Base-by-base conservation (phyloP, 192 early-diverging fungal genomes). In the Rhizophagus clarus region DNA sequence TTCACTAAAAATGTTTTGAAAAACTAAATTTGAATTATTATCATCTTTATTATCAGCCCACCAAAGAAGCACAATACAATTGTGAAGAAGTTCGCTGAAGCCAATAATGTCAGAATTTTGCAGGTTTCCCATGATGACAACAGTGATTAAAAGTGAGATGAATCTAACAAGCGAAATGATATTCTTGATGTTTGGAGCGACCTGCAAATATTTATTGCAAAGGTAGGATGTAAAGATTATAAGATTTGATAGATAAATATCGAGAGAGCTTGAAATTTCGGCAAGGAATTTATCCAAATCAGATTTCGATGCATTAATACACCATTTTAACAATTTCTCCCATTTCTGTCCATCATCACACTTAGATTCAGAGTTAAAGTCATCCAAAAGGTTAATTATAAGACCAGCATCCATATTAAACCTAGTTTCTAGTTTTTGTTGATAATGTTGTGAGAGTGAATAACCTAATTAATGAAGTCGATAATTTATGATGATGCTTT, bases 1-100 rank as follows among this genome's bases (percentile, higher is more conserved):
- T 28, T 10, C 29, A 22, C 10, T 12, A 12, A 74, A 51, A 45
- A 60, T 37, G 11, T 0, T 1, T 74, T 60, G 29, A 45, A 45
- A 45, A 4, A 12, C 11, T 1, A 11, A 71, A 24, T 8, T 71
- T 71, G 51, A 12, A 15, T 56, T 2, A 45, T 45, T 11, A 22
- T 56, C n/a, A 22, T 22, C 51, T 56, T 56, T 56, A 56, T 56
- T 56, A 56, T 12, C 4, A 22, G 51, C 20, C 17, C 15, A 56
- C 72, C 72, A 74, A 10, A 74, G 49, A 28, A 74, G 9, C 8
- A 60, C 49, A 20, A 74, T 9, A n/a, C 72, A 74, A 12, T 51
- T 12, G 6, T 56, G 26, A 56, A 74, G 20, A 2, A 74, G 10
- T 56, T 51, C 42, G 11, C 26, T 20, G 29, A 74, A 74, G 2